A percentile compares a stretch with the other conserved stretches of the same genome.
These are phyloP conservation scores for Epichloe baconii DNA, from an alignment of 2,329 filamentous ascomycete genomes.

Conservation along the genomic window DNA sequence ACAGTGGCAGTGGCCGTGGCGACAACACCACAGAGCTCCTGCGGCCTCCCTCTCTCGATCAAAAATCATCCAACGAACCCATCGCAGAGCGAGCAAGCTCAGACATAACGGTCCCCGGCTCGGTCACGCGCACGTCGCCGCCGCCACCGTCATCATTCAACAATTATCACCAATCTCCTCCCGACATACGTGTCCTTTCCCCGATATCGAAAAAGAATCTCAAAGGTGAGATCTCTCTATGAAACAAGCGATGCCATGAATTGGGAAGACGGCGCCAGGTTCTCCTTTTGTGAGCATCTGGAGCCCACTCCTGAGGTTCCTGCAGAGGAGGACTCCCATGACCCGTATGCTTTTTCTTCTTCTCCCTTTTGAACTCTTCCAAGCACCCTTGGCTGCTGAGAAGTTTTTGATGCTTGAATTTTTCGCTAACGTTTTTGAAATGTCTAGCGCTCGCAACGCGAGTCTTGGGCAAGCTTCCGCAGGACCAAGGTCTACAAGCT, in stretches of 20 bases:
- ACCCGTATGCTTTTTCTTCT: slow-evolving; percentile 36
- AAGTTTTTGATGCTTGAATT: neutral
- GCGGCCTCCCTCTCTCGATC: slow-evolving; percentile 6
- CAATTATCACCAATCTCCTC: slow-evolving; percentile 14
- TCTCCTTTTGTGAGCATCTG: slow-evolving; percentile 32
- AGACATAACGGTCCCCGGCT: slow-evolving; percentile 2
- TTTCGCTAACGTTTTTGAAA: neutral
- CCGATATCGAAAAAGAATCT: slow-evolving; percentile 48
- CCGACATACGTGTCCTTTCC: slow-evolving; percentile 40
- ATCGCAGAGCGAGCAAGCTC: neutral
- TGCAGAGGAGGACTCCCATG: slow-evolving; percentile 38
- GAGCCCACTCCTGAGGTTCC: slow-evolving; percentile 37
- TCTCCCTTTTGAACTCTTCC: neutral
- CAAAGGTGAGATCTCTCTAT: slow-evolving; percentile 56
- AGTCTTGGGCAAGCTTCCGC: slow-evolving; percentile 20
- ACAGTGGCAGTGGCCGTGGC: neutral
- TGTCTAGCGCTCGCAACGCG: slow-evolving; percentile 8
- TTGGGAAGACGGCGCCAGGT: slow-evolving; percentile 38
- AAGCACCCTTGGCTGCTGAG: neutral
- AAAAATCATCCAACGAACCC: slow-evolving; percentile 3
- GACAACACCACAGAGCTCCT: neutral
- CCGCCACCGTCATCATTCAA: neutral
- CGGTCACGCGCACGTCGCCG: neutral
- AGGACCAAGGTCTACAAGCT: slow-evolving; percentile 30
- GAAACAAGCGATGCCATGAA: slow-evolving; percentile 39